phyloP scores from a whole-genome alignment of 805 yeast species.

The Pichia kluyveri region DNA sequence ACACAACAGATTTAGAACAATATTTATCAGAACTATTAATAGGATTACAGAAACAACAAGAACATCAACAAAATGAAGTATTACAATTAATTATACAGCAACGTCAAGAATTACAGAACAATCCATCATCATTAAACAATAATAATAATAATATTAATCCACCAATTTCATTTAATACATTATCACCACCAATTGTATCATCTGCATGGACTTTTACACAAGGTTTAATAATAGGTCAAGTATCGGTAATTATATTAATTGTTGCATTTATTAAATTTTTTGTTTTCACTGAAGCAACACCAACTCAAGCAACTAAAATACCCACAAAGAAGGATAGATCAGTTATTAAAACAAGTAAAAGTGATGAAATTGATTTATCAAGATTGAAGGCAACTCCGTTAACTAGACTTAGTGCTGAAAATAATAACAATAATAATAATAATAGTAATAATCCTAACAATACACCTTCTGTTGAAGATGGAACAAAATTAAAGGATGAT shows the following conservation, averaged over 20 bases:
- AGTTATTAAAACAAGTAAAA: slow-evolving; percentile 10
- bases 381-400: background rate
- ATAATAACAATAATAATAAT: background rate
- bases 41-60: slow-evolving; percentile 15
- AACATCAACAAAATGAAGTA: slow-evolving; percentile 6
- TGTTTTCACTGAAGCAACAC: slow-evolving; percentile 60
- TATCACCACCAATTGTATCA: slow-evolving; percentile 3
- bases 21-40: slow-evolving; percentile 4
- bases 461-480: background rate
- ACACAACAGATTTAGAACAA: slow-evolving; percentile 2
- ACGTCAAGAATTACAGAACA: slow-evolving; percentile 1
- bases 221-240: slow-evolving; percentile 65
- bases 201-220: slow-evolving; percentile 61
- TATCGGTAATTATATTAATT: slow-evolving; percentile 57
- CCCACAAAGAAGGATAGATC: slow-evolving; percentile 21
- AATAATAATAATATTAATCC: background rate
- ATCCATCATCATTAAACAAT: background rate
- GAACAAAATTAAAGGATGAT: background rate
- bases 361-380: slow-evolving; percentile 1
- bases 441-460: no score
- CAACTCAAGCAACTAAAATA: slow-evolving; percentile 25
- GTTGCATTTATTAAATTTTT: slow-evolving; percentile 65
- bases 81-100: slow-evolving; percentile 7
- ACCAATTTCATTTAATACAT: slow-evolving; percentile 2
- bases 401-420: background rate